phyloP scores from a whole-genome alignment of 148 eudicot genomes.

The Cornus kousa region DNA sequence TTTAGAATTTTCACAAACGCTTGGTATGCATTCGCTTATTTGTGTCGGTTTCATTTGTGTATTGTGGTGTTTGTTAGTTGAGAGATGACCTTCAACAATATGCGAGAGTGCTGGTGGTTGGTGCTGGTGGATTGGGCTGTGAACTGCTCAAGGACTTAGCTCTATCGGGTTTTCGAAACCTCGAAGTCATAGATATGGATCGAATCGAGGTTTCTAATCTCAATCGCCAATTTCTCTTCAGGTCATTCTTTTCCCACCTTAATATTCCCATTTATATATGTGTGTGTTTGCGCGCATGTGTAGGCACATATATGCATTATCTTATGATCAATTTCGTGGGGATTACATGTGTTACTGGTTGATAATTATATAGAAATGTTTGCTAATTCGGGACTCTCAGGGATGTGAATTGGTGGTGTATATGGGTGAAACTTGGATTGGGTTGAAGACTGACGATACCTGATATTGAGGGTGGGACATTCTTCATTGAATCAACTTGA shows the following conservation, averaged over 20 bases:
- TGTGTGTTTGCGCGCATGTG: too few relatives aligned
- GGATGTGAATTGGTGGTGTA: too few relatives aligned
- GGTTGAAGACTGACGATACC: neutral
- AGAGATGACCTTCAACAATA: slow-evolving; percentile 67
- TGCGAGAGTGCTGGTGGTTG: slow-evolving; percentile 78
- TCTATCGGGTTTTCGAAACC: slow-evolving; percentile 76
- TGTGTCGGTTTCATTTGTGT: neutral
- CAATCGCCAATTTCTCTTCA: slow-evolving; percentile 94
- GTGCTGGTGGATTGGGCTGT: slow-evolving; percentile 94
- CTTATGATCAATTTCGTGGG: too few relatives aligned
- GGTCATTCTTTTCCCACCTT: slow-evolving; percentile 33
- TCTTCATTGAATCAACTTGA: neutral
- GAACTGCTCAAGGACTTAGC: slow-evolving; percentile 93
- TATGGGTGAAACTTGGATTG: neutral
- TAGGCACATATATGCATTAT: too few relatives aligned
- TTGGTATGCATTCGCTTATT: slow-evolving; percentile 3
- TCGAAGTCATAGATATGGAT: slow-evolving; percentile 97
- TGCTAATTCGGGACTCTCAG: neutral
- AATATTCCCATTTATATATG: too few relatives aligned
- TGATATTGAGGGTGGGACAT: neutral
- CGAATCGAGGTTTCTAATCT: slow-evolving; percentile 92
- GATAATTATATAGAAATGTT: neutral
- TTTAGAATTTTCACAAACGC: slow-evolving; percentile 22
- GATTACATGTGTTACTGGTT: neutral
- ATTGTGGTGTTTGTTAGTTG: slow-evolving; percentile 45